Conservation (phyloP, 805 yeast species). For the Candida krabiensis region DNA sequence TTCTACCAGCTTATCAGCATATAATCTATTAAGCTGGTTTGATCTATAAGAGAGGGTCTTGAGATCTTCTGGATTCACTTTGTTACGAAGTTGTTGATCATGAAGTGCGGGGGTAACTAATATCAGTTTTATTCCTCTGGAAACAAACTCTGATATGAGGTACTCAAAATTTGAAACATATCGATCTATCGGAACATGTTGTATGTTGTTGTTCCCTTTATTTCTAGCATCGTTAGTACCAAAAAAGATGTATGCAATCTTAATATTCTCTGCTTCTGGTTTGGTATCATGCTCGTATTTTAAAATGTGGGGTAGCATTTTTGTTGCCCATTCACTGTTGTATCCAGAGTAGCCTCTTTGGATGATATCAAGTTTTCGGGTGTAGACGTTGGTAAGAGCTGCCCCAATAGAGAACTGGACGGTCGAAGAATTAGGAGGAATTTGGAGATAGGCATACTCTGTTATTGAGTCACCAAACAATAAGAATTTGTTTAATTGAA, state of each 20-base stretch:
- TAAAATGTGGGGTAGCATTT: constrained; percentile 51
- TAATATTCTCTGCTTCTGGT: constrained; percentile 34
- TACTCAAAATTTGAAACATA: constrained; percentile 47
- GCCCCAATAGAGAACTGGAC: constrained; percentile 32
- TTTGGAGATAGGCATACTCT: constrained; percentile 29
- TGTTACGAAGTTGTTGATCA: constrained; percentile 44
- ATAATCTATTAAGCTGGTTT: constrained; percentile 43
- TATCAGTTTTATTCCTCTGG: constrained; percentile 49
- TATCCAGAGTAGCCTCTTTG: constrained; percentile 81
- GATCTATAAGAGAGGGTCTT: constrained; percentile 44
- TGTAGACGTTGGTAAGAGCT: constrained; percentile 40
- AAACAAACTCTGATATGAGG: constrained; percentile 41
- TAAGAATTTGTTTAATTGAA: constrained; percentile 26
- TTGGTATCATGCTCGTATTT: constrained; percentile 42
- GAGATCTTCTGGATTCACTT: constrained; percentile 33
- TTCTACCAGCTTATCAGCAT: constrained; percentile 48
- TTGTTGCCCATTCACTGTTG: constrained; percentile 59
- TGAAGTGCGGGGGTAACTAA: constrained; percentile 65
- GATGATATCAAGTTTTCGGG: constrained; percentile 64
- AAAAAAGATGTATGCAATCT: constrained; percentile 58
- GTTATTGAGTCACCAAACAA: constrained; percentile 40
- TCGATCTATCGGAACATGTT: constrained; percentile 48
- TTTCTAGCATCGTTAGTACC: constrained; percentile 73
- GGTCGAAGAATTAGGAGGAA: constrained; percentile 7
- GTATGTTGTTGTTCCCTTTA: constrained; percentile 34